Percentiles rank a stretch among this genome's conserved stretches.
These are phyloP conservation scores for Tetracladium maxilliforme DNA, from an alignment of 2,329 filamentous ascomycete species.

Conservation along the genomic window DNA sequence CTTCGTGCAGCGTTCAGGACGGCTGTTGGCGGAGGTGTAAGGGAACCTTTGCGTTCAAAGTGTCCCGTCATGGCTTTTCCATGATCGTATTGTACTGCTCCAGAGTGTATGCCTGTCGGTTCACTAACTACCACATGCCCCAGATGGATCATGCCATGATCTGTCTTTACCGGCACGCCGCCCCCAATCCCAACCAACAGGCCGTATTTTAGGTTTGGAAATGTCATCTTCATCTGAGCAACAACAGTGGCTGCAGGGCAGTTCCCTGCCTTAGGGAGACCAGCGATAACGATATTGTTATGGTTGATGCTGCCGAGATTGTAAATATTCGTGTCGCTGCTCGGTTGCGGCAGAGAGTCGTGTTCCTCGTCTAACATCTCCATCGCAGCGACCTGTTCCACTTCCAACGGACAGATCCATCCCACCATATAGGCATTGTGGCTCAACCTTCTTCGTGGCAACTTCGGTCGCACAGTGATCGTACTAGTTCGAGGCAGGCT, in stretches of 20 bases:
- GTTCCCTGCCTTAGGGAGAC: conserved; percentile 4
- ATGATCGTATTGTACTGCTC: conserved; percentile 6
- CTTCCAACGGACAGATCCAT: conserved; percentile 10
- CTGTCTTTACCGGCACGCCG: conserved; percentile 5
- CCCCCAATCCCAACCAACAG: conserved; percentile 9
- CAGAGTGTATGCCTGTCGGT: conserved; percentile 1
- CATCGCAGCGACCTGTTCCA: conserved; percentile 8
- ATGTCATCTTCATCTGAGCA: conserved; percentile 4
- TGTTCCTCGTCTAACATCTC: conserved; percentile 7
- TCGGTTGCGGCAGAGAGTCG: conserved; percentile 1
- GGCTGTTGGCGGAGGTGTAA: no score
- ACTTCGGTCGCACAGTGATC: no score
- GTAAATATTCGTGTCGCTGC: conserved; percentile 6
- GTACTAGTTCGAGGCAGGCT: no score
- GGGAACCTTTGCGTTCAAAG: no score
- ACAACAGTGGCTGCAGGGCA: conserved; percentile 3
- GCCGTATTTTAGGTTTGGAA: conserved; percentile 4
- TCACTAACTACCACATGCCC: conserved; percentile 4
- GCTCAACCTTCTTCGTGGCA: no score
- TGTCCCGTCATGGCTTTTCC: no score
- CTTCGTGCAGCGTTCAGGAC: no score
- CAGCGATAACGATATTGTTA: conserved; percentile 9
- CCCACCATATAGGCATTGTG: conserved; percentile 9
- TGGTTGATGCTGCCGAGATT: conserved; percentile 7
- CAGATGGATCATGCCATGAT: conserved; percentile 3